Evolutionary conservation across 495 filamentous ascomycete species (phyloP).

Genomic region (Geopyxis carbonaria): DNA sequence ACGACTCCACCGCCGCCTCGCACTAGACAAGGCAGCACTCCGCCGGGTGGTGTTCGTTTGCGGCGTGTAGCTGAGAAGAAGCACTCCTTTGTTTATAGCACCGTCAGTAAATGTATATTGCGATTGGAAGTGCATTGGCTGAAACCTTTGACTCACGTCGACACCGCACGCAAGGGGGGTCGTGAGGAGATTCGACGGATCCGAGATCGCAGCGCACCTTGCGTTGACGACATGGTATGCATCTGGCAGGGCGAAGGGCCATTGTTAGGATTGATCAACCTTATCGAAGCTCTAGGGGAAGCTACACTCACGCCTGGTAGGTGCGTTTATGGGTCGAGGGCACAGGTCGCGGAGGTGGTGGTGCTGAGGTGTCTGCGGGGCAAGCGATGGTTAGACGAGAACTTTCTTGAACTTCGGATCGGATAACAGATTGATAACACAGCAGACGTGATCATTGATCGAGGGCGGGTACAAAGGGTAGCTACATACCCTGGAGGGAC

Average conservation of each 20-base stretch:
- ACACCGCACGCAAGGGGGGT: constrained; percentile 87
- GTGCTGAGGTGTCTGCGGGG: neutral
- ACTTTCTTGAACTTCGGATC: no score
- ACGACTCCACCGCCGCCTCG: constrained; percentile 35
- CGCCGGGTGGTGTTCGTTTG: constrained; percentile 61
- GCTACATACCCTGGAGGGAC: no score
- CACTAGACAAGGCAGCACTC: constrained; percentile 29
- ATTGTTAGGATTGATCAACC: neutral
- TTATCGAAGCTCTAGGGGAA: neutral
- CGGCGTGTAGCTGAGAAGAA: constrained; percentile 90
- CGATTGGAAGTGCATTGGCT: no score
- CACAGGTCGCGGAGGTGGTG: constrained; percentile 11
- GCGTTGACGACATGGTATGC: constrained; percentile 76
- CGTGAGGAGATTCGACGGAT: constrained; percentile 83
- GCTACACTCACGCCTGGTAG: constrained; percentile 43
- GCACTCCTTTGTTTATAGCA: constrained; percentile 54
- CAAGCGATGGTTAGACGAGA: no score
- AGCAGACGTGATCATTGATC: no score
- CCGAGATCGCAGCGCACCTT: constrained; percentile 91
- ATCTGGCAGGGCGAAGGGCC: constrained; percentile 24
- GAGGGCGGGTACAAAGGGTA: no score
- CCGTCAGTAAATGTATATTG: neutral
- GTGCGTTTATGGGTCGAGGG: constrained; percentile 25
- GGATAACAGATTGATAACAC: no score
- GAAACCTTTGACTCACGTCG: constrained; percentile 48